Base-by-base conservation (phyloP, 805 yeast species). In the Teunomyces aglyptinius region DNA sequence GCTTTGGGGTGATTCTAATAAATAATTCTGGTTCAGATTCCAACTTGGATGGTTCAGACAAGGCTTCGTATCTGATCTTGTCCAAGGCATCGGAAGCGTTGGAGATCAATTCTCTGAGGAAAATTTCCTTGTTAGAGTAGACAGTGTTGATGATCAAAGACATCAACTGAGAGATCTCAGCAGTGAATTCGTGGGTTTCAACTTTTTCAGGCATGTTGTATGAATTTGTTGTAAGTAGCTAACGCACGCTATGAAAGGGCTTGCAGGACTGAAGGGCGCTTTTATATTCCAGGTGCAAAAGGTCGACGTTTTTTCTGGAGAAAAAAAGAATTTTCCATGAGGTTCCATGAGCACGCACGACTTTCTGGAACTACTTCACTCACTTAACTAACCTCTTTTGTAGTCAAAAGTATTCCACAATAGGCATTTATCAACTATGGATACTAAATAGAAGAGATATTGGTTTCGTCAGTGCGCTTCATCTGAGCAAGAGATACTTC, bases 141-240 rank as follows among this genome's bases (percentile, higher is more conserved):
- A 94, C 99, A 48, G 99, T 94, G 89, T 94, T 94, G 79, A 94
- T 94, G 90, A 94, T 89, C 82, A 94, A 85, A 75, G 97, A 89
- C 98, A 94, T 86, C 84, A 94, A 82, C 96, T 94, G 99, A 86
- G 98, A 89, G 76, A 94, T 94, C 90, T 94, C 99, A 83, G 99
- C 99, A 76, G 95, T 97, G 77, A 94, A 94, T 81, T 92, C 98
- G 71, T 82, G 89, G 49, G 95, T 85, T 80, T 87, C 95, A 67
- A 82, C 70, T 61, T 73, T 72, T 36, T 36, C 39, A 19, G 39
- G 39, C 39, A 36, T 36, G 16, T 36, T 36, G 39, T 36, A 7
- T 36, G 39, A 36, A n/a, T 20, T 22, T 36, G 39, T 36, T 12
- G 39, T 22, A 20, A n/a, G 33, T 31, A 31, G 33, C 33, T 36